A percentile compares a stretch with the other conserved stretches of the same genome.
phyloP scores from a whole-genome alignment of 305 asterid species.

The Striga hermonthica region DNA sequence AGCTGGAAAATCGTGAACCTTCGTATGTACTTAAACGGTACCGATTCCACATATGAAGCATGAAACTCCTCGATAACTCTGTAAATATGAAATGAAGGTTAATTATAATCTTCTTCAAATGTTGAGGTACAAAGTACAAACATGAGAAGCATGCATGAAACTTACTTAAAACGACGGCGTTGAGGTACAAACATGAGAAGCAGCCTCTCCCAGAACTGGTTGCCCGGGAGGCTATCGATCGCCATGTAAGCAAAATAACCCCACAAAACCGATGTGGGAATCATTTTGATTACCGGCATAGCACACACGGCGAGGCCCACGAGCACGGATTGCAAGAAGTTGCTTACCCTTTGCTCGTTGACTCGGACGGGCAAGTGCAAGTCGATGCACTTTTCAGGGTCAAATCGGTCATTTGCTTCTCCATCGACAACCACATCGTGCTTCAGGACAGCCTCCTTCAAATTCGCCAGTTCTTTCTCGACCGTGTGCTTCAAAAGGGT shows the following conservation, averaged over 20 bases:
- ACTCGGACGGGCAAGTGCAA: slow-evolving; percentile 71
- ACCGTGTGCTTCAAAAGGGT: slow-evolving; percentile 35
- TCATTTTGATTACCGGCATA: slow-evolving; percentile 64
- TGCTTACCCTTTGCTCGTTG: slow-evolving; percentile 84
- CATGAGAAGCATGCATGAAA: not conserved
- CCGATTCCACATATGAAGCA: slow-evolving; percentile 68
- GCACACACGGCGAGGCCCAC: slow-evolving; percentile 63
- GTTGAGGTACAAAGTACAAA: not conserved
- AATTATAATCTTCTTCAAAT: not conserved
- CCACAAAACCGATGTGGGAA: slow-evolving; percentile 83
- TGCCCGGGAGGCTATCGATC: slow-evolving; percentile 80
- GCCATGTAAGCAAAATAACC: slow-evolving; percentile 94
- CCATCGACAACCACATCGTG: slow-evolving; percentile 33
- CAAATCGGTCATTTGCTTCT: slow-evolving; percentile 36
- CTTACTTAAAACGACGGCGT: slow-evolving; percentile 74
- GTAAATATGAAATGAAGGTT: slow-evolving; percentile 8
- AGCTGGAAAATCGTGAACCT: slow-evolving; percentile 62
- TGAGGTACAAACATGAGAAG: slow-evolving; percentile 55
- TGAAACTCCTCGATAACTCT: slow-evolving; percentile 58
- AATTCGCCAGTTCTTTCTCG: slow-evolving; percentile 53
- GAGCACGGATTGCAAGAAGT: slow-evolving; percentile 61
- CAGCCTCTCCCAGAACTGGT: slow-evolving; percentile 78
- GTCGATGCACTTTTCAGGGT: slow-evolving; percentile 62
- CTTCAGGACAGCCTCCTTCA: slow-evolving; percentile 68
- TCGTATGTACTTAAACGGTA: slow-evolving; percentile 55